Evolutionary conservation across 1,139 yeast genomes (phyloP), one percentile per base, ranked within the genome.

Genomic region (Taiozyma sp.): DNA sequence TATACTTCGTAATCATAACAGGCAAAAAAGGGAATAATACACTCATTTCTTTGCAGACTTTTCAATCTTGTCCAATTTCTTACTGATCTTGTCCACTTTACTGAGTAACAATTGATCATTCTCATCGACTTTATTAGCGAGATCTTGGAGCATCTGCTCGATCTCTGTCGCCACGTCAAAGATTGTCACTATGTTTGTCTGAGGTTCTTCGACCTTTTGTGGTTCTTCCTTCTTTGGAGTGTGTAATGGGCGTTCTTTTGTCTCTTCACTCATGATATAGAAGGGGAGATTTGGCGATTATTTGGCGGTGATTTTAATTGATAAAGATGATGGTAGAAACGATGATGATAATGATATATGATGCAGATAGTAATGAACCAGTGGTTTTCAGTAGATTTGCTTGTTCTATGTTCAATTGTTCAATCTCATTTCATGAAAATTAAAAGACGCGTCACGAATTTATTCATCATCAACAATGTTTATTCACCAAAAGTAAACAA

Each of bases 91-190:
- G 13, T 59, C 57, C 24, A 63, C 65, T 27, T 54, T 57, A 19
- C 29, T 34, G n/a, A 42, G 16, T 8, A 59, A 24, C 14, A 49
- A 32, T 8, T 49, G 41, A 29, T 57, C 58, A 42, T 52, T 54
- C 44, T 55, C 55, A 14, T 56, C 58, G 5, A 57, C 48, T 23
- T 52, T 49, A 2, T 44, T 28, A 12, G 27, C 62, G 8, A 79
- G 62, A 7, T 65, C 67, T 39, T 70, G 64, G 23, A 80, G 57
- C 46, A 71, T 68, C 12, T 64, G 64, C 56, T 80, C 83, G 27
- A 82, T 72, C 24, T 71, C 76, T 50, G 73, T 74, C 0, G 83
- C 80, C 22, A 81, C 68, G 47, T 81, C 85, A 55, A 79, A 76
- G 2, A 80, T 74, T 2, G 83, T 74, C 2, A 68, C 66, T 7